These are phyloP conservation scores for Trifolium fragiferum DNA, from an alignment of 306 rosid genomes.

Conservation along the genomic window DNA sequence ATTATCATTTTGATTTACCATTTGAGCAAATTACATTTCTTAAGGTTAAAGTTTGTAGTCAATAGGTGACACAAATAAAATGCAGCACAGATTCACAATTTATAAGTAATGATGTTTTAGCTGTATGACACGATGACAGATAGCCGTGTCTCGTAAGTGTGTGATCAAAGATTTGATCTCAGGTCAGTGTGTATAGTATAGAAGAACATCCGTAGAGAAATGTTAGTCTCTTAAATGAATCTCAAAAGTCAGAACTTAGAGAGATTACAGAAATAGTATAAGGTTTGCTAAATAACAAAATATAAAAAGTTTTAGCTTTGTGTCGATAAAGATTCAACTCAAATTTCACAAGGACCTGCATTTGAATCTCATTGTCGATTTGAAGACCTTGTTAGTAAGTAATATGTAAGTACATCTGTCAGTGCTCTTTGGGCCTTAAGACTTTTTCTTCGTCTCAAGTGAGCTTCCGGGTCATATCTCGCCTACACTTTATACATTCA, in stretches of 20 bases:
- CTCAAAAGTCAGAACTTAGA: no score
- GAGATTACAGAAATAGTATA: background rate
- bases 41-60: background rate
- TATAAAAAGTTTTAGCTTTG: background rate
- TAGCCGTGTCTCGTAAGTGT: background rate
- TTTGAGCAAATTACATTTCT: slow-evolving; percentile 21
- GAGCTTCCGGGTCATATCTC: no score
- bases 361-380: no score
- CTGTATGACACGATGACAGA: no score
- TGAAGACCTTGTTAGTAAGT: no score
- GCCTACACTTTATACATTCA: background rate
- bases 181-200: background rate
- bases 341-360: no score
- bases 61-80: background rate
- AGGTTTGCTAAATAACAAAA: background rate
- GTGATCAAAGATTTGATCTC: background rate
- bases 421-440: no score
- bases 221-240: background rate
- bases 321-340: background rate
- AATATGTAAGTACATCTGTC: no score
- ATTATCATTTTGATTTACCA: slow-evolving; percentile 23
- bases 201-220: background rate
- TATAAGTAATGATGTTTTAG: slow-evolving; percentile 2
- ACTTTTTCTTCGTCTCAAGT: no score
- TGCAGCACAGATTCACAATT: background rate